Percentiles rank a stretch among this genome's conserved stretches.
Evolutionary conservation across 2,329 filamentous ascomycete genomes (phyloP).

Genomic region (Penicillium polonicum): DNA sequence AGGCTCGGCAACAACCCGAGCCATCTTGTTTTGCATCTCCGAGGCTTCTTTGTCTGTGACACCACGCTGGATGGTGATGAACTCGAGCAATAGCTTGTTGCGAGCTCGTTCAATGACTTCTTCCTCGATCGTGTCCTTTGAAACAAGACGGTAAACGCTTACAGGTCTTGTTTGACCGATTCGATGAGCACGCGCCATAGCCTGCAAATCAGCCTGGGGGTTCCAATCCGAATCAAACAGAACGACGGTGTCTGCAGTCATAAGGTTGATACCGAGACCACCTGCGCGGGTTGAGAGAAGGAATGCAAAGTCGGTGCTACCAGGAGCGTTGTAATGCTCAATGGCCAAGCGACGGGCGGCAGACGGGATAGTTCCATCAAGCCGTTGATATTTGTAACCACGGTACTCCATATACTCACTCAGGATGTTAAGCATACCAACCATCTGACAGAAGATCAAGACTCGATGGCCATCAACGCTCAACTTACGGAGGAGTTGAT

Average conservation of each 20-base stretch:
- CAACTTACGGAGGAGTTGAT: conserved; percentile 89
- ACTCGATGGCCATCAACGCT: conserved; percentile 93
- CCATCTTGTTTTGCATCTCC: conserved; percentile 76
- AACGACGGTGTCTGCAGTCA: conserved; percentile 97
- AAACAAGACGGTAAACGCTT: conserved; percentile 92
- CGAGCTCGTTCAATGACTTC: conserved; percentile 93
- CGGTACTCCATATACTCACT: conserved; percentile 90
- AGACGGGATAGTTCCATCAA: conserved; percentile 92
- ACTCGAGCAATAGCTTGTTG: conserved; percentile 96
- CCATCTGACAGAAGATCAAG: conserved; percentile 99
- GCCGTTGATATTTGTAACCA: conserved; percentile 90
- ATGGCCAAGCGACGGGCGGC: conserved; percentile 88
- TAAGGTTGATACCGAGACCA: conserved; percentile 97
- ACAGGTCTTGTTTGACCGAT: conserved; percentile 96
- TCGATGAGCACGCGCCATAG: conserved; percentile 96
- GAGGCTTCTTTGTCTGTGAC: conserved; percentile 92
- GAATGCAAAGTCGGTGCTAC: conserved; percentile 94
- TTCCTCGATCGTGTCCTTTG: conserved; percentile 97
- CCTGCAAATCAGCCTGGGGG: conserved; percentile 94
- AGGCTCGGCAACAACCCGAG: conserved; percentile 70
- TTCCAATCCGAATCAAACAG: conserved; percentile 98
- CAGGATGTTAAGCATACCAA: conserved; percentile 95
- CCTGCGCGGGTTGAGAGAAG: conserved; percentile 91
- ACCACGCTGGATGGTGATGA: conserved; percentile 93
- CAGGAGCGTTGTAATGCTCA: conserved; percentile 97